phyloP scores from a whole-genome alignment of 805 yeast species.

The Yamadazyma insecticola region DNA sequence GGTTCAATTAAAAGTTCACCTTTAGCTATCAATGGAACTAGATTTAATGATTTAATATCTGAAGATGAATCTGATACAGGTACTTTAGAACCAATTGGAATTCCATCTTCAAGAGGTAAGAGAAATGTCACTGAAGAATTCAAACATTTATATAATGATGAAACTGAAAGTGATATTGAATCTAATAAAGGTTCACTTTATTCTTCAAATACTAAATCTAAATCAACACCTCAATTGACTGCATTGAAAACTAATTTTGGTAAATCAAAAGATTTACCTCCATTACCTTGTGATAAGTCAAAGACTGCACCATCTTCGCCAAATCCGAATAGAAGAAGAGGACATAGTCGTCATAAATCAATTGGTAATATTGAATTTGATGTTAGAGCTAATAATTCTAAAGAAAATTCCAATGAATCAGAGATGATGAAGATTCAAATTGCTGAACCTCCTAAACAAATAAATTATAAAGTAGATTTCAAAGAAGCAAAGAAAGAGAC shows the following conservation, averaged over 20 bases:
- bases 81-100: slow-evolving; percentile 30
- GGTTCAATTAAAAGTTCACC: slow-evolving; percentile 8
- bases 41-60: slow-evolving; percentile 21
- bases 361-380: slow-evolving; percentile 30
- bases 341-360: slow-evolving; percentile 37
- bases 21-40: slow-evolving; percentile 16
- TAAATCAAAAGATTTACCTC: slow-evolving; percentile 9
- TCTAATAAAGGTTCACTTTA: slow-evolving; percentile 17
- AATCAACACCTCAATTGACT: slow-evolving; percentile 18
- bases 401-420: not conserved
- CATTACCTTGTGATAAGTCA: slow-evolving; percentile 9
- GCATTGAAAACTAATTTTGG: too few species aligned
- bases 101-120: slow-evolving; percentile 29
- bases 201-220: slow-evolving; percentile 11
- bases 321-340: slow-evolving; percentile 9
- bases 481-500: slow-evolving; percentile 18
- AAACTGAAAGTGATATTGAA: slow-evolving; percentile 30
- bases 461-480: slow-evolving; percentile 38
- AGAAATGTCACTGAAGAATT: slow-evolving; percentile 24
- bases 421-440: slow-evolving; percentile 20
- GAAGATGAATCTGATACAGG: slow-evolving; percentile 17
- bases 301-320: slow-evolving; percentile 8
- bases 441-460: slow-evolving; percentile 32
- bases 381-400: slow-evolving; percentile 12
- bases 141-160: slow-evolving; percentile 15